Evolutionary conservation across 1,284 basidiomycete genomes (phyloP).

Genomic region (Vanrija humicola): DNA sequence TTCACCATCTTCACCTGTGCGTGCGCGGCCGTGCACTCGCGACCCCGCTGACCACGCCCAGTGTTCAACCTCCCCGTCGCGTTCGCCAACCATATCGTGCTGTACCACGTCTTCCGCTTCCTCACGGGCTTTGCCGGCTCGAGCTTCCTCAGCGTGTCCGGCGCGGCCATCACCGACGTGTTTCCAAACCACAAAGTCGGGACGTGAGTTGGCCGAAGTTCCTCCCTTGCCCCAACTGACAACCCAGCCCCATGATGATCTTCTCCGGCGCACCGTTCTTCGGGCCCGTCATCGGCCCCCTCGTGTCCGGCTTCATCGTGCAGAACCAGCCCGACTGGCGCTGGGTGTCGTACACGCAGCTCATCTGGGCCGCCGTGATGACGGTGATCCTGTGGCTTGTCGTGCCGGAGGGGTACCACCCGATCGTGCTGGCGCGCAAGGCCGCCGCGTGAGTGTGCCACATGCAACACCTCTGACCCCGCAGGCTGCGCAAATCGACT

Average conservation of each 20-base stretch:
- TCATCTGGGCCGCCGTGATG: slow-evolving; percentile 55
- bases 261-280: slow-evolving; percentile 69
- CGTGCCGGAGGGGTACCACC: slow-evolving; percentile 72
- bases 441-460: slow-evolving; percentile 44
- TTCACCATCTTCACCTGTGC: slow-evolving; percentile 30
- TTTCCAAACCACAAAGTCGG: slow-evolving; percentile 63
- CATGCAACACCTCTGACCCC: not conserved
- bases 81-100: slow-evolving; percentile 52
- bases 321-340: slow-evolving; percentile 62
- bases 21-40: not conserved
- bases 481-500: slow-evolving; percentile 53
- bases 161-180: slow-evolving; percentile 72
- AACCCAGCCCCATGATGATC: slow-evolving; percentile 66
- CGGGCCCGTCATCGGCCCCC: slow-evolving; percentile 62
- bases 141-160: slow-evolving; percentile 73
- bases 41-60: slow-evolving; percentile 40
- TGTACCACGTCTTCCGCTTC: slow-evolving; percentile 66
- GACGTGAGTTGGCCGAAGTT: slow-evolving; percentile 53
- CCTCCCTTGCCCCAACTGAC: no score
- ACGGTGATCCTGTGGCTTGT: slow-evolving; percentile 49
- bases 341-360: slow-evolving; percentile 69
- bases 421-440: slow-evolving; percentile 61
- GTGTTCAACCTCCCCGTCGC: slow-evolving; percentile 63
- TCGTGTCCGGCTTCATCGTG: slow-evolving; percentile 53
- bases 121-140: slow-evolving; percentile 63